Conservation (phyloP, 2,329 filamentous ascomycete species). For the Aspergillus viridinutans region DNA sequence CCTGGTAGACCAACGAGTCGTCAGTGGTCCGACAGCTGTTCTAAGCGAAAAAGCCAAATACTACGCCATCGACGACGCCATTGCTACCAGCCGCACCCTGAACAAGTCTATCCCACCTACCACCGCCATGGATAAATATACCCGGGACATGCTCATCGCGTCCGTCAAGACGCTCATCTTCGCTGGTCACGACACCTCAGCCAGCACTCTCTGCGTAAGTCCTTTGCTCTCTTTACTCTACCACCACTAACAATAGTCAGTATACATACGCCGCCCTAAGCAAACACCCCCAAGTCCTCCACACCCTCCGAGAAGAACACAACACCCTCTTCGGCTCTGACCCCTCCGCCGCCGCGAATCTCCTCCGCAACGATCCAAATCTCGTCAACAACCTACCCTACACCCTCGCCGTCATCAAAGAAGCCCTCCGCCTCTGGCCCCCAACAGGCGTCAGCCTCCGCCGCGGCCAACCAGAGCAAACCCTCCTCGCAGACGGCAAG, state of each 20-base stretch:
- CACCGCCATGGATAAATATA: constrained; percentile 4
- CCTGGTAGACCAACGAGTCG: constrained; percentile 11
- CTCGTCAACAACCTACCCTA: constrained; percentile 51
- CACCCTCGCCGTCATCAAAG: constrained; percentile 52
- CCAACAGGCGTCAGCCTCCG: constrained; percentile 26
- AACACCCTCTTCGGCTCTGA: constrained; percentile 49
- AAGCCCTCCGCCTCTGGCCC: constrained; percentile 52
- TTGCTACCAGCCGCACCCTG: constrained; percentile 5
- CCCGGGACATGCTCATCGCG: constrained; percentile 8
- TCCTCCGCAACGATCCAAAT: constrained; percentile 41
- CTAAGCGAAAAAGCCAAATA: constrained; percentile 5
- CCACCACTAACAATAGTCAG: neutral
- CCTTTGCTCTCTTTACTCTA: too few species aligned
- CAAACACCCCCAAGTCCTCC: constrained; percentile 30
- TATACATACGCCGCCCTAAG: constrained; percentile 38
- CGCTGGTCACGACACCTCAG: constrained; percentile 29
- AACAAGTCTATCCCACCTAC: constrained; percentile 3
- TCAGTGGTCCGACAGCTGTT: constrained; percentile 4
- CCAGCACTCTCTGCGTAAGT: constrained; percentile 14
- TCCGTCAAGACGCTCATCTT: constrained; percentile 26
- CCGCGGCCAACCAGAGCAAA: constrained; percentile 7
- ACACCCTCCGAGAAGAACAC: constrained; percentile 47
- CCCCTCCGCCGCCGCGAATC: constrained; percentile 29
- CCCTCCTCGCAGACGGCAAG: constrained; percentile 8
- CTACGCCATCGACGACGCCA: constrained; percentile 11